Evolutionary conservation across 371 early-diverging fungal species (phyloP).

Genomic region (Mortierella sp.): DNA sequence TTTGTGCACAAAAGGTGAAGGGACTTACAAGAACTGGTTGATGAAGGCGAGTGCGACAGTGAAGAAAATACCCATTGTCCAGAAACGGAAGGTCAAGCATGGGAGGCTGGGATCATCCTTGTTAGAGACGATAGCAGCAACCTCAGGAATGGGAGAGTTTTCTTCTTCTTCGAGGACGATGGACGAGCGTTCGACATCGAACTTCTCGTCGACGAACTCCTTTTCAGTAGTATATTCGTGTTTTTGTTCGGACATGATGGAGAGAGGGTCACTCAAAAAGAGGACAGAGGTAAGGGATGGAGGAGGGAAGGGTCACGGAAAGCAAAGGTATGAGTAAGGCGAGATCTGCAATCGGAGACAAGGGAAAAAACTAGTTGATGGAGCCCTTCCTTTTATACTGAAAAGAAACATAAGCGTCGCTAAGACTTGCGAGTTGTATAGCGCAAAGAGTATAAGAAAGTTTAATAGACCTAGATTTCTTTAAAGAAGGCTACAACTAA

Average conservation of each 20-base stretch:
- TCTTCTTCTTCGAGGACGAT: conserved; percentile 39
- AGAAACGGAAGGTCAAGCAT: conserved; percentile 80
- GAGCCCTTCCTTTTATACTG: conserved; percentile 1
- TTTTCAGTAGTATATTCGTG: conserved; percentile 23
- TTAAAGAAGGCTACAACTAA: too few relatives aligned
- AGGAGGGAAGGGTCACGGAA: conserved; percentile 13
- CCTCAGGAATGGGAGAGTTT: conserved; percentile 53
- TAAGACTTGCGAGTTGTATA: too few relatives aligned
- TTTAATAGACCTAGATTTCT: too few relatives aligned
- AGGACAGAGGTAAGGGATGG: conserved; percentile 3
- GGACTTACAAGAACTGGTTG: conserved; percentile 70
- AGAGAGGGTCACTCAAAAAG: conserved; percentile 3
- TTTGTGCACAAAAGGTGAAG: background rate
- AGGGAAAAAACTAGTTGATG: background rate
- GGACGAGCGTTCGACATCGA: conserved; percentile 31
- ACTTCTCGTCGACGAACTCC: conserved; percentile 32
- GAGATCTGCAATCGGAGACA: conserved; percentile 17
- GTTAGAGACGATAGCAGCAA: conserved; percentile 48
- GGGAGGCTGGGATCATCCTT: conserved; percentile 76
- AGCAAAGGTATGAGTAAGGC: background rate
- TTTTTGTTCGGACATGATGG: conserved; percentile 32
- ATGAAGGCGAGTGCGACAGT: conserved; percentile 70
- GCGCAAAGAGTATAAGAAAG: too few relatives aligned
- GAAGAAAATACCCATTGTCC: conserved; percentile 75
- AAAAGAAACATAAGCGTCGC: too few relatives aligned